These are phyloP conservation scores for Magnaporthales sp. DNA, from an alignment of 2,329 filamentous ascomycete species.

Conservation along the genomic window DNA sequence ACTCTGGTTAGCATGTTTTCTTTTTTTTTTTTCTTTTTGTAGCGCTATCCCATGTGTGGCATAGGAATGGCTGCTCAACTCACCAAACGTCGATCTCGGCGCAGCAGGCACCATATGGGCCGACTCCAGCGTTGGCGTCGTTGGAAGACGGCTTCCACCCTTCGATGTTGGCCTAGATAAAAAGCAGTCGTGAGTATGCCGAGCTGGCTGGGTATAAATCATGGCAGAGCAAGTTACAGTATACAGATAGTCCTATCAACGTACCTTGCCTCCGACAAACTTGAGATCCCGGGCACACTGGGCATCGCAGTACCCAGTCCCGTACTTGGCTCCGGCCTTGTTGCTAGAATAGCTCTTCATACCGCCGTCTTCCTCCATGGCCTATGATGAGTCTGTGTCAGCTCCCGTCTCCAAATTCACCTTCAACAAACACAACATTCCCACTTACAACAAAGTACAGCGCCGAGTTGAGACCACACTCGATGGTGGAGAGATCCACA, in stretches of 20 bases:
- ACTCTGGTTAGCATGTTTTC: not conserved
- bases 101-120: conserved; percentile 43
- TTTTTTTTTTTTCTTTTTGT: no score
- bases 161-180: conserved; percentile 27
- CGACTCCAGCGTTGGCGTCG: conserved; percentile 41
- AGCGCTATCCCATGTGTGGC: no score
- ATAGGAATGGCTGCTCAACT: no score
- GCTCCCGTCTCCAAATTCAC: not conserved
- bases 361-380: conserved; percentile 44
- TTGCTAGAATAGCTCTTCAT: conserved; percentile 34
- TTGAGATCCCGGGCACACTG: conserved; percentile 37
- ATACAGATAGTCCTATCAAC: conserved; percentile 1
- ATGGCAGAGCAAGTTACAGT: conserved; percentile 22
- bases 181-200: not conserved
- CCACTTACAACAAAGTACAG: conserved; percentile 6
- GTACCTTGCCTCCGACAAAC: conserved; percentile 33
- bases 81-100: conserved; percentile 54
- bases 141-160: conserved; percentile 37
- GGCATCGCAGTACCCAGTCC: conserved; percentile 43
- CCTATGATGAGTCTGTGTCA: conserved; percentile 7
- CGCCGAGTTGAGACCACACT: conserved; percentile 50
- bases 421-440: no score
- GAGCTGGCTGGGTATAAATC: no score
- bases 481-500: conserved; percentile 53
- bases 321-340: conserved; percentile 38